phyloP scores from a whole-genome alignment of 495 filamentous ascomycete species.

The Hypoxylon cercidicola region DNA sequence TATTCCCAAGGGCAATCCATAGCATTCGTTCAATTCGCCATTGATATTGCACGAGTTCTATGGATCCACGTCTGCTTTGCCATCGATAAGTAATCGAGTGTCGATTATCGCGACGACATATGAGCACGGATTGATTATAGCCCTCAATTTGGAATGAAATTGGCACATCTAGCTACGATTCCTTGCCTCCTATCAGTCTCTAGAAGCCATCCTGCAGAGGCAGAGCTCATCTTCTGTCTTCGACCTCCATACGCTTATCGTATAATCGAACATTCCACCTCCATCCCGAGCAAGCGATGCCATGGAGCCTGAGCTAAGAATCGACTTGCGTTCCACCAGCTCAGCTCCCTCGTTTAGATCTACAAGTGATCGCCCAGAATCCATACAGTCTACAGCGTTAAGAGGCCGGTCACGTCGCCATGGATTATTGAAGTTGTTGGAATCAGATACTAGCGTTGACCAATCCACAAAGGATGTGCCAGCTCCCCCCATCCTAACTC shows the following conservation, averaged over 20 bases:
- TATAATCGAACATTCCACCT: neutral
- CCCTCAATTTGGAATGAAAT: neutral
- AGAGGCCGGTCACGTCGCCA: slow-evolving; percentile 30
- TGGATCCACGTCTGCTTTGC: neutral
- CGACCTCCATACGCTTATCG: neutral
- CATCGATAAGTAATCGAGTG: slow-evolving; percentile 3
- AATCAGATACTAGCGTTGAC: slow-evolving; percentile 20
- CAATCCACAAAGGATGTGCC: slow-evolving; percentile 33
- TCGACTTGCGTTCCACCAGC: slow-evolving; percentile 24
- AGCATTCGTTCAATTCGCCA: neutral
- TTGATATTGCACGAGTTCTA: slow-evolving; percentile 2
- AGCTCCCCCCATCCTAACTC: slow-evolving; percentile 38
- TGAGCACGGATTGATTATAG: neutral
- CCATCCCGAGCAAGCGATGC: neutral
- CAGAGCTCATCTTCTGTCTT: too few relatives aligned
- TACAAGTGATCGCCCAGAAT: slow-evolving; percentile 26
- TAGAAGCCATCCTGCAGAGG: too few relatives aligned
- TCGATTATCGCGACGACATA: neutral
- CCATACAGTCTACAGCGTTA: slow-evolving; percentile 27
- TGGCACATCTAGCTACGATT: neutral
- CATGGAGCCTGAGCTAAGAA: slow-evolving; percentile 18
- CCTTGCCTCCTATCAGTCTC: neutral
- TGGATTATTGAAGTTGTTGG: slow-evolving; percentile 39
- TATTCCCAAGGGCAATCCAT: neutral
- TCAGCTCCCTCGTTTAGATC: slow-evolving; percentile 40